Percentiles rank a stretch among this genome's conserved stretches.
phyloP scores from a whole-genome alignment of 495 filamentous ascomycete species.

The Neurospora discreta region DNA sequence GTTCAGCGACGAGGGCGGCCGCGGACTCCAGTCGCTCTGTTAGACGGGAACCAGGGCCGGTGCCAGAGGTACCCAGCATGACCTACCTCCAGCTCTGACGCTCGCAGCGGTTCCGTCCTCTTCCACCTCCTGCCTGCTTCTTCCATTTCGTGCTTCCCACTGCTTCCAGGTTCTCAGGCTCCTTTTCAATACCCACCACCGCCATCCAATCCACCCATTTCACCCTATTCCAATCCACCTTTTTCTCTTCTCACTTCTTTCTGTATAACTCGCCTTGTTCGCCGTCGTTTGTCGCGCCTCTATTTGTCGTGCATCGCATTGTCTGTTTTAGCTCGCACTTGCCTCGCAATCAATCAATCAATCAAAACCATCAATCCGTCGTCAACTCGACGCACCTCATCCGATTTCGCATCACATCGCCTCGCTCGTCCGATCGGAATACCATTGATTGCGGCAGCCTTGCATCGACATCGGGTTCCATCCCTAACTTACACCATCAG shows the following conservation, averaged over 20 bases:
- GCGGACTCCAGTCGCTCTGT: background rate
- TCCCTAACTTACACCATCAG: background rate
- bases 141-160: constrained; percentile 14
- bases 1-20: background rate
- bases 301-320: constrained; percentile 8
- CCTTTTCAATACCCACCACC: constrained; percentile 18
- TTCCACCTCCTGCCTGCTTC: constrained; percentile 21
- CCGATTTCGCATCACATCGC: background rate
- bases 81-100: background rate
- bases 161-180: constrained; percentile 8
- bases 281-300: constrained; percentile 16
- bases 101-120: constrained; percentile 21
- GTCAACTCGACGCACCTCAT: background rate
- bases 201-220: constrained; percentile 10
- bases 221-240: constrained; percentile 11
- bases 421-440: background rate
- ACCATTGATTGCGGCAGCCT: background rate
- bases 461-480: background rate
- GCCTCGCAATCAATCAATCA: background rate
- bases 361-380: background rate
- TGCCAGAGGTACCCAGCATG: background rate
- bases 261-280: constrained; percentile 23
- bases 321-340: constrained; percentile 11
- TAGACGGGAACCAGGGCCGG: background rate
- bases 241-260: constrained; percentile 15